Base-by-base conservation (phyloP, 495 filamentous ascomycete genomes). In the Aspergillus panamensis region DNA sequence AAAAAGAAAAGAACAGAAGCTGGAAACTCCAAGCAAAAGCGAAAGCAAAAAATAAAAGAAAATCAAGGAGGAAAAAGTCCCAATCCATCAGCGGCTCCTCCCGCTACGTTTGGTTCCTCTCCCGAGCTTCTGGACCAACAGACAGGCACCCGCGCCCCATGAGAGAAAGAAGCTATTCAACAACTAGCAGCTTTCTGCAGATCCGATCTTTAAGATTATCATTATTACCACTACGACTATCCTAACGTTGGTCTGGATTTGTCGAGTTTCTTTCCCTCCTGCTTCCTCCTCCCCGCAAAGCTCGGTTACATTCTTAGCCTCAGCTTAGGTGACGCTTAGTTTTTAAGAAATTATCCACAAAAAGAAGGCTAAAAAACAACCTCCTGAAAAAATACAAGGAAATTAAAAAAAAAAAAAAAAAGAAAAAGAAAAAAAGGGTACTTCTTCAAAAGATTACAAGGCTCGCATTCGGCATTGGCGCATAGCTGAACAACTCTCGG, bases 281-380 rank as follows among this genome's bases (percentile, higher is more conserved):
- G 9, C 17, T 30, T 42, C 33, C 30, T 47, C 44, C 58, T 45
- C 58, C 42, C 57, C 20, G 16, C 52, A 45, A 13, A 53, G 45
- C 50, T 52, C 54, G 71, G 75, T 43, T 69, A 75, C 57, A 81
- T 75, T 31, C 72, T 39, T 31, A 10, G 54, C n/a, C 30, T 29
- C 45, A 57, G 47, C 25, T 35, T 6, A 8, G 50, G 53, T 45
- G 33, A 31, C 21, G 20, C 47, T 33, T 29, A 57, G 21, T 9
- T 14, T 37, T 17, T 29, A 43, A 9, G 14, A 52, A 16, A 39
- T 14, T 40, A 30, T 16, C 37, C 37, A 3, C 19, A 12, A 39
- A 33, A n/a, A 55, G 4, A 40, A 30, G 6, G 12, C 35, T 1
- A 39, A 19, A n/a, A 5, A 13, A 8, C 17, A 17, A 45, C 10